A percentile compares a stretch with the other conserved stretches of the same genome.
Evolutionary conservation across 257 asterid species (phyloP).

Genomic region (Fraxinus cuspidata): DNA sequence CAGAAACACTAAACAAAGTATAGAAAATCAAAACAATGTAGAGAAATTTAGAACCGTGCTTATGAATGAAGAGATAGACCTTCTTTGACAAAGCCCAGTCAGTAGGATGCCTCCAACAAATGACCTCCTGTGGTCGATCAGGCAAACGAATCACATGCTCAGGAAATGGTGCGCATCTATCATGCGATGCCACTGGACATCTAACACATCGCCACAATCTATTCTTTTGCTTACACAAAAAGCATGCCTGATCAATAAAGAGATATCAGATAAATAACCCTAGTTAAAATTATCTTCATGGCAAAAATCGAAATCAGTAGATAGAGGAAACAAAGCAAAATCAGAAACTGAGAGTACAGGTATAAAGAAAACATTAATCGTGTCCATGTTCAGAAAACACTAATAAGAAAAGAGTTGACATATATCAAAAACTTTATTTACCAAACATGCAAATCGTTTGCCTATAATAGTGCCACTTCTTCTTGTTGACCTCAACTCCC

Average conservation of each 20-base stretch:
- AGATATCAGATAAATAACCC: constrained; percentile 14
- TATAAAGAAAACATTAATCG: background rate
- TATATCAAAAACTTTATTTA: constrained; percentile 11
- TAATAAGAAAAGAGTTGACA: constrained; percentile 17
- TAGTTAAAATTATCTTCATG: constrained; percentile 18
- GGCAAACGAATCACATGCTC: constrained; percentile 60
- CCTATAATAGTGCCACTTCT: background rate
- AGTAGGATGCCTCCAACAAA: constrained; percentile 84
- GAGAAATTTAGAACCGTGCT: constrained; percentile 18
- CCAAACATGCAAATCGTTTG: background rate
- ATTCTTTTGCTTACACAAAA: constrained; percentile 66
- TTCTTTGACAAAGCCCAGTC: constrained; percentile 54
- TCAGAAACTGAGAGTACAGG: constrained; percentile 5
- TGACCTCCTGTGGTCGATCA: constrained; percentile 66
- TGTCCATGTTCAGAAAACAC: constrained; percentile 16
- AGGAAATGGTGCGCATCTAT: constrained; percentile 76
- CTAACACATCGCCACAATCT: constrained; percentile 73
- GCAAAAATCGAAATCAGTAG: constrained; percentile 1
- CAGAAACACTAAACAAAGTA: constrained; percentile 1
- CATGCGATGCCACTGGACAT: constrained; percentile 77
- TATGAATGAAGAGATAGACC: constrained; percentile 54
- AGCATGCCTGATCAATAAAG: constrained; percentile 66
- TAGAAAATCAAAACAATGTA: background rate
- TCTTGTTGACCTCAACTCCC: background rate
- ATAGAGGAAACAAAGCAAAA: constrained; percentile 18